Percentiles rank a stretch among this genome's conserved stretches.
phyloP scores from a whole-genome alignment of 1,284 basidiomycete genomes.

The Ceratobasidium theobromae region DNA sequence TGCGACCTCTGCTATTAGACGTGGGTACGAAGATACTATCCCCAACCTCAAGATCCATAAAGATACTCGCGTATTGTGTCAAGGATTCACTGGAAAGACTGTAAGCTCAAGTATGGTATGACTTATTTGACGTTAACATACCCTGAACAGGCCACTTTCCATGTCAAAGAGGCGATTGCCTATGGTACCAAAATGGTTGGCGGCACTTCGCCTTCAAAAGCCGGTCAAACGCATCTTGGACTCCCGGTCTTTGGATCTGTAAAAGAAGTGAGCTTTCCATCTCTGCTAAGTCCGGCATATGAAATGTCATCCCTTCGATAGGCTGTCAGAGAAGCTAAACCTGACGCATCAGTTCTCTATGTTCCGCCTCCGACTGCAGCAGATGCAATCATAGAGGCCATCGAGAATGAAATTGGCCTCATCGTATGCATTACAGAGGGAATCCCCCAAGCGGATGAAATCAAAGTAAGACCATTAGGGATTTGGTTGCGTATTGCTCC shows the following conservation, averaged over 20 bases:
- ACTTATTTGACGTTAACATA: slow-evolving; percentile 2
- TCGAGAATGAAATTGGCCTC: slow-evolving; percentile 93
- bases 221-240: slow-evolving; percentile 92
- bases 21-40: slow-evolving; percentile 85
- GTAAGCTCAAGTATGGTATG: slow-evolving; percentile 50
- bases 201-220: slow-evolving; percentile 97
- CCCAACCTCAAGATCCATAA: slow-evolving; percentile 91
- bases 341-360: slow-evolving; percentile 93
- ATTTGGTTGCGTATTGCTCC: not conserved
- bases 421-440: slow-evolving; percentile 98
- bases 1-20: slow-evolving; percentile 69
- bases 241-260: slow-evolving; percentile 95
- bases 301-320: slow-evolving; percentile 41
- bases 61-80: slow-evolving; percentile 92
- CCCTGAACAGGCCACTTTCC: slow-evolving; percentile 86
- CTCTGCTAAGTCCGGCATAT: not conserved
- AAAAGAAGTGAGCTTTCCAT: slow-evolving; percentile 62
- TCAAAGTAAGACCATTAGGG: slow-evolving; percentile 57
- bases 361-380: slow-evolving; percentile 92
- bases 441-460: slow-evolving; percentile 95
- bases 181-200: slow-evolving; percentile 98
- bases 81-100: slow-evolving; percentile 97
- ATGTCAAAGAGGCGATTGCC: slow-evolving; percentile 89
- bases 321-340: slow-evolving; percentile 81
- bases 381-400: slow-evolving; percentile 95